Evolutionary conservation across 1,139 yeast species (phyloP).

Genomic region (Candida sojae): DNA sequence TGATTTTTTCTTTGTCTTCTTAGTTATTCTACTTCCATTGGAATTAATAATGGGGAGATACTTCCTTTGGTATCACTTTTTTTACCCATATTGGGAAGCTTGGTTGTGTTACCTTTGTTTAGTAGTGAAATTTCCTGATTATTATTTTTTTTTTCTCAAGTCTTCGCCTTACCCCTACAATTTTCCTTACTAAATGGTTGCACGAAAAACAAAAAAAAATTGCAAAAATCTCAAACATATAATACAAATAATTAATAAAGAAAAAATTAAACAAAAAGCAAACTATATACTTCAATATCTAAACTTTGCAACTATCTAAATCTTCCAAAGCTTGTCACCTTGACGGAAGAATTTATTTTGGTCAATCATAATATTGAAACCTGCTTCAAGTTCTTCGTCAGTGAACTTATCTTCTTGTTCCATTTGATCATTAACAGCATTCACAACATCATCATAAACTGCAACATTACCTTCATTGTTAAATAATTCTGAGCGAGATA

Average conservation of each 20-base stretch:
- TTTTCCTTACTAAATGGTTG: too few species aligned
- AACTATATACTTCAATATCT: neutral
- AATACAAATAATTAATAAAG: neutral
- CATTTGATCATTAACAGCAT: slow-evolving; percentile 50
- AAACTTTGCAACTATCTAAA: slow-evolving; percentile 2
- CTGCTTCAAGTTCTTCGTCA: slow-evolving; percentile 53
- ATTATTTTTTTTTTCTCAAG: too few species aligned
- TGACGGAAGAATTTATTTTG: slow-evolving; percentile 62
- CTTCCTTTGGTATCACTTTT: neutral
- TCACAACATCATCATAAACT: slow-evolving; percentile 43
- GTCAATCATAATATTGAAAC: slow-evolving; percentile 50
- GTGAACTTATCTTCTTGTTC: slow-evolving; percentile 64
- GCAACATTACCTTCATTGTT: slow-evolving; percentile 47
- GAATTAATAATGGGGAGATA: neutral
- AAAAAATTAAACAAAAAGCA: neutral
- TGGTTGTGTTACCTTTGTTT: too few species aligned
- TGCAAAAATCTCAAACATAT: neutral
- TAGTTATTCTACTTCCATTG: neutral
- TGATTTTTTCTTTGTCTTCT: neutral
- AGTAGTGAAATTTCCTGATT: too few species aligned
- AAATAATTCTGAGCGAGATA: slow-evolving; percentile 49
- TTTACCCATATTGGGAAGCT: too few species aligned
- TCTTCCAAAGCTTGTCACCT: slow-evolving; percentile 54
- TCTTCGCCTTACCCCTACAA: too few species aligned
- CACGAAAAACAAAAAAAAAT: too few species aligned